These are phyloP conservation scores for Annulohypoxylon truncatum DNA, from an alignment of 2,329 filamentous ascomycete genomes.

Conservation along the genomic window DNA sequence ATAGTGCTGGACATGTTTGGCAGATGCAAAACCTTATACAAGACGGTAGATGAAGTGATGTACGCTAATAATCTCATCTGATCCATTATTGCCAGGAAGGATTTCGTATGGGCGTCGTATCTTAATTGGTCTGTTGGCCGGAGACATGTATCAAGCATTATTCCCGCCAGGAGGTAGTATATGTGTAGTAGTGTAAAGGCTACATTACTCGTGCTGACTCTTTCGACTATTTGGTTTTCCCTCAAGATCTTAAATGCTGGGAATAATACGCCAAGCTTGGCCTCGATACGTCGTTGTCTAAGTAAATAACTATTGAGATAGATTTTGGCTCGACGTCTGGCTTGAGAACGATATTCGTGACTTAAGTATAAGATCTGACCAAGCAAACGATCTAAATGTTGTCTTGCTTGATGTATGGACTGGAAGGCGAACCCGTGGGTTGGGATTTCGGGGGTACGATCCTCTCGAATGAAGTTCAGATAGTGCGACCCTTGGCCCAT, in stretches of 20 bases:
- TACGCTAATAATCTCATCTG: constrained; percentile 30
- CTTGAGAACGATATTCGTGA: constrained; percentile 29
- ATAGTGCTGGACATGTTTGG: constrained; percentile 51
- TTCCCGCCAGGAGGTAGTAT: constrained; percentile 57
- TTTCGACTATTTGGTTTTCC: constrained; percentile 15
- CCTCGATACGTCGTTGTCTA: constrained; percentile 28
- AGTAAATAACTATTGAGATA: constrained; percentile 15
- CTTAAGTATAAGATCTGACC: constrained; percentile 41
- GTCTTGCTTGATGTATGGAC: constrained; percentile 41
- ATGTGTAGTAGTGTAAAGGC: constrained; percentile 50
- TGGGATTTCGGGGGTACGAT: constrained; percentile 22
- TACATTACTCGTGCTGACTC: constrained; percentile 37
- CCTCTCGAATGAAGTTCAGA: constrained; percentile 32
- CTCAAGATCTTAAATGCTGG: constrained; percentile 45
- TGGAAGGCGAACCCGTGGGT: constrained; percentile 29
- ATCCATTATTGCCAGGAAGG: constrained; percentile 51
- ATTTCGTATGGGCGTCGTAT: constrained; percentile 52
- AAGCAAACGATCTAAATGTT: constrained; percentile 43
- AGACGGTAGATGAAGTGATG: neutral
- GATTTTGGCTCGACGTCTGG: neutral
- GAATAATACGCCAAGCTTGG: constrained; percentile 39
- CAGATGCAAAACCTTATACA: constrained; percentile 8
- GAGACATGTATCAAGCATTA: constrained; percentile 56
- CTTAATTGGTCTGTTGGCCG: constrained; percentile 48
- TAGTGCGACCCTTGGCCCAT: constrained; percentile 42